Evolutionary conservation across 495 filamentous ascomycete species (phyloP), one percentile per base, ranked within the genome.

Genomic region (Ascobolus immersus): DNA sequence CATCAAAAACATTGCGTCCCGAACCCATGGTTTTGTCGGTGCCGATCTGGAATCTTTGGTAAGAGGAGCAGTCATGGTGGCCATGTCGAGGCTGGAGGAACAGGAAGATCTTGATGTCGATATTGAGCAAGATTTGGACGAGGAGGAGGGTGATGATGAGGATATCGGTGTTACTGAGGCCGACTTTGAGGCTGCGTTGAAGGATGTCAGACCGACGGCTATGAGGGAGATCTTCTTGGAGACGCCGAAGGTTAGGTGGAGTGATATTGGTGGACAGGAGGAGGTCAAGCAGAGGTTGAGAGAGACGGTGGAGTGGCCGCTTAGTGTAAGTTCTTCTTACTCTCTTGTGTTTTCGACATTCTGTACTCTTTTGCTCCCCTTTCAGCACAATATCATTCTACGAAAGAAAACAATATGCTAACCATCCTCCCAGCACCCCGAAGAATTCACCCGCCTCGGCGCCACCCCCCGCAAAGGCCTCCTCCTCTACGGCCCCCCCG

Each of bases 211-310:
- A 6, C 84, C 86, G 10, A 81, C 72, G 8, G 77, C 79, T 2
- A 89, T 96, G 72, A 67, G 73, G 43, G 86, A 90, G 49, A 68
- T 92, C 21, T 77, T 89, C 48, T 53, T 92, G 32, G 74, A 91
- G 44, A 73, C 75, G 2, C 84, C 86, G 0, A 81, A 76, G 31
- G 71, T 91, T 29, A 64, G 61, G 44, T 96, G 80, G 80, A 59
- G 61, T 18, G 80, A 96, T 49, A 89, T 96, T 37, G 86, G 79
- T 28, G 86, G 86, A 8, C 76, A 89, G 42, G 67, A 74, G 38
- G 62, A 69, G 26, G 71, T 90, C 39, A 92, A 90, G 45, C 57
- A 66, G 38, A 51, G 62, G 44, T 58, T 82, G 13, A 59, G 69
- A 36, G 54, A 67, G 39, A 65, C 68, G 8, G 60, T 75, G 5